Evolutionary conservation across 371 early-diverging fungal species (phyloP), one percentile per base, ranked within the genome.

Genomic region (Cokeromyces recurvatus): DNA sequence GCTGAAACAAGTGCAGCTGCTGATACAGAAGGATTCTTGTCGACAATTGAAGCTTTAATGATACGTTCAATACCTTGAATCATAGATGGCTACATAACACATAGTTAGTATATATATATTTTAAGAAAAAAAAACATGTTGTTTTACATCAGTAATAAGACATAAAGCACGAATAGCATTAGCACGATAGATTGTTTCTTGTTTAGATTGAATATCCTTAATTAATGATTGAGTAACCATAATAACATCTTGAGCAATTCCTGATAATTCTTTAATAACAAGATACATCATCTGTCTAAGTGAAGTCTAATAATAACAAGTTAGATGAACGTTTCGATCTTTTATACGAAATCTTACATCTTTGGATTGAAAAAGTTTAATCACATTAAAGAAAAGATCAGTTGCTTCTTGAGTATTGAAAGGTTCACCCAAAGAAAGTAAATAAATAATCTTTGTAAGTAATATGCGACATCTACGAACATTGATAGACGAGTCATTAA

Each of bases 221-320:
- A 92, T 94, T 51, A 98, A 68, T 48, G 90, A 89, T 57, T 90
- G 89, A 12, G 95, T 98, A 43, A 94, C 94, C 91, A 97, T 94
- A 59, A 97, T 92, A 24, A 95, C 95, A 78, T 97, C 92, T 64
- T 97, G 91, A 42, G 97, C 93, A 46, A 89, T 82, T 16, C 78
- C 81, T 32, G 95, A 84, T 14, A 98, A 81, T 67, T 96, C 96
- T 68, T 97, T 97, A 72, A 98, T 97, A 38, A 90, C 89, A 40
- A 97, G 76, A 61, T 97, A 97, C 53, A 97, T 89, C 85, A 94
- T 90, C 77, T 96, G 96, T 46, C 98, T 89, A 54, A 98, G 64
- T 7, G 87, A 76, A 31, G 84, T 81, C 90, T 97, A 76, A 23
- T 19, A 15, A 19, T 48, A 14, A 22, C n/a, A 4, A n/a, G n/a